Evolutionary conservation across 306 rosid species (phyloP).

Genomic region (Cicer chorassanicum): DNA sequence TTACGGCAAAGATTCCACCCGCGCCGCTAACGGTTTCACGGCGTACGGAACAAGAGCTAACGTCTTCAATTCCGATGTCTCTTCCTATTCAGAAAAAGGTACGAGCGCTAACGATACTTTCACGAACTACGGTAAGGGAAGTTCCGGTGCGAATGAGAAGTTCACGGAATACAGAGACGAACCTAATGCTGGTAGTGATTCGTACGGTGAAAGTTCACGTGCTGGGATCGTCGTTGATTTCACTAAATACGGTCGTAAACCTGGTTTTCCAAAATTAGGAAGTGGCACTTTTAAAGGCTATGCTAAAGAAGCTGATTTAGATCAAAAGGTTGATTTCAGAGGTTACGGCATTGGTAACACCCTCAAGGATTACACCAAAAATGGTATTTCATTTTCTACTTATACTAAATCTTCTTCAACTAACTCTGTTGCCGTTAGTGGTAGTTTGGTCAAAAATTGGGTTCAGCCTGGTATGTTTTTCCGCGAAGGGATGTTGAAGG

Average conservation of each 20-base stretch:
- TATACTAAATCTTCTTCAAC: slow-evolving; percentile 50
- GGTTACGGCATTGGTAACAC: slow-evolving; percentile 62
- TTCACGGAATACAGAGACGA: slow-evolving; percentile 67
- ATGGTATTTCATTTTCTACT: slow-evolving; percentile 44
- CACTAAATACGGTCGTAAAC: slow-evolving; percentile 65
- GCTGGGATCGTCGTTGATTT: slow-evolving; percentile 57
- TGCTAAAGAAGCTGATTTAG: slow-evolving; percentile 51
- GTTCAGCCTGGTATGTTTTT: slow-evolving; percentile 83
- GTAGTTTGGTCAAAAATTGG: slow-evolving; percentile 57
- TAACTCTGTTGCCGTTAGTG: slow-evolving; percentile 19
- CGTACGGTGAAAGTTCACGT: slow-evolving; percentile 63
- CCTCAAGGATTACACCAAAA: slow-evolving; percentile 66
- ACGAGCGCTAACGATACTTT: slow-evolving; percentile 54
- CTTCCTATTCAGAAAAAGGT: slow-evolving; percentile 50
- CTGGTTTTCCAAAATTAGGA: slow-evolving; percentile 43
- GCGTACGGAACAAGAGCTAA: slow-evolving; percentile 62
- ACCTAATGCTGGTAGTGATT: slow-evolving; percentile 67
- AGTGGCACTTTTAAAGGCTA: slow-evolving; percentile 72
- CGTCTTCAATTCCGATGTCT: slow-evolving; percentile 53
- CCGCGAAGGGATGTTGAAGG: slow-evolving; percentile 62
- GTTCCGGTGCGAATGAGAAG: slow-evolving; percentile 50
- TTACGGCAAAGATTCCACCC: slow-evolving; percentile 60
- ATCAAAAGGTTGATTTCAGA: slow-evolving; percentile 57
- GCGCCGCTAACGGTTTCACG: slow-evolving; percentile 53
- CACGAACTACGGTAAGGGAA: slow-evolving; percentile 62